These are phyloP conservation scores for Avena sativa DNA, from an alignment of 176 grass and related monocot genomes.

Conservation along the genomic window DNA sequence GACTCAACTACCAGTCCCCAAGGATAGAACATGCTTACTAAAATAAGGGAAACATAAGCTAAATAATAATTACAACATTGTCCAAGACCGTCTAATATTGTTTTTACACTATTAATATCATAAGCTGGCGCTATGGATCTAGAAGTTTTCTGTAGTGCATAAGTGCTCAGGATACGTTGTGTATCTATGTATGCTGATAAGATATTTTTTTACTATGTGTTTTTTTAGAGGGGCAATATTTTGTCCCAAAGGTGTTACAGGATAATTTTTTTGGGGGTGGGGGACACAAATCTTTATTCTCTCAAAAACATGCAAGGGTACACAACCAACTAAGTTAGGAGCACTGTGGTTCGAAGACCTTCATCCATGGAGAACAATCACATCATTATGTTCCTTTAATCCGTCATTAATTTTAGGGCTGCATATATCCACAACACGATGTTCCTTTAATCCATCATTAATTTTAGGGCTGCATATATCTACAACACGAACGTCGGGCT, in stretches of 20 bases:
- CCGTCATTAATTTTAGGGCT: no score
- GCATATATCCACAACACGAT: no score
- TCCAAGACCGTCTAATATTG: not conserved
- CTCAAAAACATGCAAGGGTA: no score
- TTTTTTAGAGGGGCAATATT: not conserved
- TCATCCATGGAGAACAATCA: no score
- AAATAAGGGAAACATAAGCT: not conserved
- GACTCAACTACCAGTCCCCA: not conserved
- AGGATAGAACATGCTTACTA: not conserved
- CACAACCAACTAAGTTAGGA: no score
- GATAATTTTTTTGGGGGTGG: not conserved
- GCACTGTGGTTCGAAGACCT: no score
- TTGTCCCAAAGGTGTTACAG: not conserved
- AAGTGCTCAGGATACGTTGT: not conserved
- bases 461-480: no score
- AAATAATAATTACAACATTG: not conserved
- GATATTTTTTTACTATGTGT: not conserved
- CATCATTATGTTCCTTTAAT: no score
- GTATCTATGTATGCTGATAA: no score
- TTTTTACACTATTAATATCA: not conserved
- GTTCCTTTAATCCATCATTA: no score
- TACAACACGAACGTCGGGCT: no score
- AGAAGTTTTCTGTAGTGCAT: not conserved
- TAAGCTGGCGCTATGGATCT: not conserved
- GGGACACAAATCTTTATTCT: not conserved